Base-by-base conservation (phyloP, 371 early-diverging fungal genomes). In the Mucor plumbeus region DNA sequence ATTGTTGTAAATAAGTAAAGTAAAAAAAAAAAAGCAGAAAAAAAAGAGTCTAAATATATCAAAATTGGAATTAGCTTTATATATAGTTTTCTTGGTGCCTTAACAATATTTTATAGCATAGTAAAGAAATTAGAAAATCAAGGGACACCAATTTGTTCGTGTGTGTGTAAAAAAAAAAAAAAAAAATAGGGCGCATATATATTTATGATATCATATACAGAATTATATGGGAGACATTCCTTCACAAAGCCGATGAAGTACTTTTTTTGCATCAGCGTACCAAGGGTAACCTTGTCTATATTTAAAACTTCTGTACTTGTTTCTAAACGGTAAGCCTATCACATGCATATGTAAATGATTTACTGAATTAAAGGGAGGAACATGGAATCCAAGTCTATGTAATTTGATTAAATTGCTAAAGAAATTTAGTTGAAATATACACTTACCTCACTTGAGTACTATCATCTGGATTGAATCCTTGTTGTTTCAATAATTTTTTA, bases 291-390 rank as follows among this genome's bases (percentile, higher is more conserved):
- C 72, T 15, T 57, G 55, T 26, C 61, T 57, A 50, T 75, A 79
- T 54, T 77, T 79, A 14, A 59, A 57, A 9, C 61, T 61, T 31
- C 70, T 77, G 36, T 64, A 71, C 21, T 56, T 55, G 63, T 73
- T 80, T 58, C 68, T 73, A 53, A 84, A 90, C 4, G 90, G 90
- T 53, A 72, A 64, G 0, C 73, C 87, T 39, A 88, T 73, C 8
- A 77, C 84, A 74, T 90, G 90, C 67, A 87, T 63, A 65, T 88
- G 90, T 33, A 90, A 62, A 75, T 90, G 90, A 26, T 78, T 56
- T 11, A 90, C 75, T 15, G 85, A 84, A 38, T 80, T 86, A 67
- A 87, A 90, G 6, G 90, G 90, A 21, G 90, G 90, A 8, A 87
- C 83, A 73, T 90, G 90, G 69, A 90, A 90, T n/a, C 90, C 90